phyloP scores from a whole-genome alignment of 306 rosid species.

The Clitoria ternatea region DNA sequence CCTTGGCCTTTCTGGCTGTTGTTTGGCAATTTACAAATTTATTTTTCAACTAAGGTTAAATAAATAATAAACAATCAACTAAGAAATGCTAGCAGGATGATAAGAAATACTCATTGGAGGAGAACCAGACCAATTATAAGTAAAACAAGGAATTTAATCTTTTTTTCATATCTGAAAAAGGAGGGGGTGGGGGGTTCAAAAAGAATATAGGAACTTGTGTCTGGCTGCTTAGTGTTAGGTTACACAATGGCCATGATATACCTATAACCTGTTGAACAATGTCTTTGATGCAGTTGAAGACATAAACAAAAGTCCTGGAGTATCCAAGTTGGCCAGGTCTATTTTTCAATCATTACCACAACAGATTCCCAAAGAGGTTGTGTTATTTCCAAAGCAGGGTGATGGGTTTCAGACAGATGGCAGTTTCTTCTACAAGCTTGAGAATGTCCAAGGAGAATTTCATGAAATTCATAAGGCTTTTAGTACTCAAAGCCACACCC shows the following conservation, averaged over 20 bases:
- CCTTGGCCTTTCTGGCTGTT: not conserved
- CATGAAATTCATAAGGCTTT: constrained; percentile 61
- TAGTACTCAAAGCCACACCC: constrained; percentile 48
- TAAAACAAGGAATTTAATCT: not conserved
- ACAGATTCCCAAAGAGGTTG: constrained; percentile 57
- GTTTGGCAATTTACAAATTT: not conserved
- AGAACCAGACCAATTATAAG: constrained; percentile 3
- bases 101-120: not conserved
- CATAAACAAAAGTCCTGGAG: constrained; percentile 76
- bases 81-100: not conserved
- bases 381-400: constrained; percentile 53
- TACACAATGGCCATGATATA: constrained; percentile 25
- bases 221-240: constrained; percentile 28
- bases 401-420: constrained; percentile 58
- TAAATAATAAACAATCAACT: not conserved
- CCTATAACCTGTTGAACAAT: constrained; percentile 50
- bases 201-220: not conserved
- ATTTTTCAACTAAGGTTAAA: not conserved
- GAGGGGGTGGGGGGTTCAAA: not conserved
- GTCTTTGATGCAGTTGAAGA: constrained; percentile 94
- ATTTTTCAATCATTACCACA: constrained; percentile 76
- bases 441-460: constrained; percentile 65
- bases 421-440: constrained; percentile 58
- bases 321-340: constrained; percentile 87
- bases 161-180: constrained; percentile 4